Evolutionary conservation across 805 yeast species (phyloP).

Genomic region (Candida gorgasii): DNA sequence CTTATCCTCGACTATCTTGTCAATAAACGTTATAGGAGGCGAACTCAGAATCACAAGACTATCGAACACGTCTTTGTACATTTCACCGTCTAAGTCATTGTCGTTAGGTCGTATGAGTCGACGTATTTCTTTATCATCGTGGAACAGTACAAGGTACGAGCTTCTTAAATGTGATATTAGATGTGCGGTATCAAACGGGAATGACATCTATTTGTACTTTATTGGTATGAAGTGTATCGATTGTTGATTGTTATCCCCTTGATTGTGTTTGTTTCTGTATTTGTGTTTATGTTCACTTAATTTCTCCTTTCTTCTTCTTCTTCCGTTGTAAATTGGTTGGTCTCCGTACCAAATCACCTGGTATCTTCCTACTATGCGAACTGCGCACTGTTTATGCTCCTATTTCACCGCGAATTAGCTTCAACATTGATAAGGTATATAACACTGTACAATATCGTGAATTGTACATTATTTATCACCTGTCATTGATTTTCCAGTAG

Average conservation of each 20-base stretch:
- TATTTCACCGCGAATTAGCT: slow-evolving; percentile 4
- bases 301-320: too few relatives aligned
- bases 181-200: slow-evolving; percentile 33
- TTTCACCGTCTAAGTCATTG: slow-evolving; percentile 12
- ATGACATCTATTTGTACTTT: slow-evolving; percentile 31
- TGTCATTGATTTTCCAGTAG: background rate
- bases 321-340: too few relatives aligned
- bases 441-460: background rate
- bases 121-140: slow-evolving; percentile 23
- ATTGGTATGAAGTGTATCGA: background rate
- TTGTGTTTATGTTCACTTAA: background rate
- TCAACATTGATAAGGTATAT: slow-evolving; percentile 6
- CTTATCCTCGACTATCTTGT: background rate
- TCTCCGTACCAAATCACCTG: too few relatives aligned
- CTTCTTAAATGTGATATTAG: slow-evolving; percentile 31
- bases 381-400: background rate
- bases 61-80: slow-evolving; percentile 13
- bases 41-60: slow-evolving; percentile 20
- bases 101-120: slow-evolving; percentile 22
- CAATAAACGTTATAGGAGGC: slow-evolving; percentile 27
- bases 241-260: too few relatives aligned
- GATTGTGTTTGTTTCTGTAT: background rate
- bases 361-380: too few relatives aligned
- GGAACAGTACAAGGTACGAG: slow-evolving; percentile 25
- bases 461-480: background rate